Evolutionary conservation across 331 rosid genomes (phyloP), one percentile per base, ranked within the genome.

Genomic region (Stylosanthes scabra): DNA sequence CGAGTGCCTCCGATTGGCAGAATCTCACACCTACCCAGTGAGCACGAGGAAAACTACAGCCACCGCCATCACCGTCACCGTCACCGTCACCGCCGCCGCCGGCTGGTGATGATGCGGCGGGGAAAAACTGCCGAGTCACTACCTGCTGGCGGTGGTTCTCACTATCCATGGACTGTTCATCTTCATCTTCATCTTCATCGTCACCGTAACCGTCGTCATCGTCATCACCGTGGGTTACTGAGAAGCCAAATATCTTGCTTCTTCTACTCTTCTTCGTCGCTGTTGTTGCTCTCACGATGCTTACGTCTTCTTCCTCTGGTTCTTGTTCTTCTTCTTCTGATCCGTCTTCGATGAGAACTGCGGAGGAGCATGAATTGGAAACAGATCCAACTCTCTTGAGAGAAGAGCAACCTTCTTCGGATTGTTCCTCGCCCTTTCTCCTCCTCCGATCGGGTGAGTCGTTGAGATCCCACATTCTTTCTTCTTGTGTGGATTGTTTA

Each of bases 381-480:
- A 85, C 84, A 73, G 97, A 94, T 86, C 97, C 97, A 59, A 91
- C 92, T 78, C 88, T 83, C 59, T 86, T 88, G 44, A 74, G 83
- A 4, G 97, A 89, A 12, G 91, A 93, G 50, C 87, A 88, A 2
- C 85, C 88, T 60, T 85, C 92, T 46, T 88, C 96, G 12, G 91
- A 86, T 82, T 20, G 25, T 20, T 80, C 93, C 20, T 83, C 80
- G 20, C 68, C 87, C 12, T 81, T 70, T 54, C 37, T 70, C 57
- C 37, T 70, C 57, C 87, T 80, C 82, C 50, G 83, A 81, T 88
- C 90, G 59, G 98, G 98, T 28, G 88, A 84, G 80, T 83, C 97
- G 70, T 94, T 94, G 55, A 94, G 99, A 91, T 94, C 97, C 99
- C 97, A 94, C 99, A 94, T 94, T 89, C 78, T 84, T 51, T 51